Evolutionary conservation across 1,284 basidiomycete species (phyloP), one percentile per base, ranked within the genome.

Genomic region (Pyrrhoderma noxium): DNA sequence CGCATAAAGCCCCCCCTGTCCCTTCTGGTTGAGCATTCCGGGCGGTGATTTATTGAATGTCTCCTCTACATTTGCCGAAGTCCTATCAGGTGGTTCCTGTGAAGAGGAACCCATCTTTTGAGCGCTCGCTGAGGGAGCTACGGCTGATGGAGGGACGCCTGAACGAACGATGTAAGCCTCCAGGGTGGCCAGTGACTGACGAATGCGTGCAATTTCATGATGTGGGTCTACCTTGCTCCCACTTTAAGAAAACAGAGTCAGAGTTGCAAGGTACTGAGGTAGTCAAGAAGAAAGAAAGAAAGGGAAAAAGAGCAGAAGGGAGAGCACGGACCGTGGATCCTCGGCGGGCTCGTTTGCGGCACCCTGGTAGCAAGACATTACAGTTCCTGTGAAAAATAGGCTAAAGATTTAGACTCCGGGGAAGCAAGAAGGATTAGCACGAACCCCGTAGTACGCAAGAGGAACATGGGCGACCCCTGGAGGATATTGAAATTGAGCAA

Each of bases 381-480:
- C 78, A 22, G 84, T 87, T 44, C 85, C 85, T 87, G 36, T 31
- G 41, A 18, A 42, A 47, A 49, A 21, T 39, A 22, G 31, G 21
- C 13, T 44, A 11, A 42, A 41, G 38, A 40, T 18, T 18, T 18
- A 36, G 22, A 38, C 34, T 9, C 40, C 39, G 41, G n/a, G 18
- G 47, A 25, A 44, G 46, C 18, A 21, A 27, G 39, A 21, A 34
- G 13, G 41, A 35, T n/a, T 43, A 36, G 36, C 8, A 44, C 63
- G 56, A 55, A 80, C 85, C 85, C 70, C 86, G 72, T 57, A 89
- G 71, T 44, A 89, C 85, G 62, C 86, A 89, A 21, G 85, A 87
- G 3, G 86, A 89, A 61, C 86, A 89, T 11, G 86, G 86, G 5
- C 86, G 80, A 58, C 84, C 87, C 66, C 87, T 88, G 63, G 43